Conservation (phyloP, 805 yeast genomes). For the Isabelozyma rhagii region DNA sequence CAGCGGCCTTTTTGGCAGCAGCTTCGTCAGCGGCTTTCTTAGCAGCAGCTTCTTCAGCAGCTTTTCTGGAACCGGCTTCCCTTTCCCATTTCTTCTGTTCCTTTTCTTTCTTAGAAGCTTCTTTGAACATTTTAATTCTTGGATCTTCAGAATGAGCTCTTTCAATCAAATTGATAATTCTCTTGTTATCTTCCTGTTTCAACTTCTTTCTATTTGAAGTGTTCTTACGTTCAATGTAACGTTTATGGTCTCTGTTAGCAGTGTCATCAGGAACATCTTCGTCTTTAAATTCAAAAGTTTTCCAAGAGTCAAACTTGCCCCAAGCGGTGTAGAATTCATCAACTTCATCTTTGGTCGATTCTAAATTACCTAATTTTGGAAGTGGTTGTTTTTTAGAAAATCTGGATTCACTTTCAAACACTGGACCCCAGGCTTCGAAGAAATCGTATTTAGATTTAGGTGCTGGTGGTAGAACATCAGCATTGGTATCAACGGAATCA, state of each 20-base stretch:
- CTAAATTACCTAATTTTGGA: constrained; percentile 70
- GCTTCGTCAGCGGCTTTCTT: constrained; percentile 86
- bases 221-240: constrained; percentile 97
- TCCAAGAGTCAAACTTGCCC: constrained; percentile 97
- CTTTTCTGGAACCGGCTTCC: constrained; percentile 96
- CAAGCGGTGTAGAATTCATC: constrained; percentile 88
- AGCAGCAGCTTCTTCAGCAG: constrained; percentile 86
- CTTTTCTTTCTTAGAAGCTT: constrained; percentile 90
- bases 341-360: constrained; percentile 74
- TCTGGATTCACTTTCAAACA: constrained; percentile 85
- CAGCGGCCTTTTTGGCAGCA: constrained; percentile 74
- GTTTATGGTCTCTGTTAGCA: constrained; percentile 98
- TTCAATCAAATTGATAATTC: constrained; percentile 81
- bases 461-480: constrained; percentile 79
- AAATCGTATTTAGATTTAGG: constrained; percentile 71
- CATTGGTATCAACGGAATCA: constrained; percentile 90
- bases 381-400: constrained; percentile 91
- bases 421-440: constrained; percentile 89
- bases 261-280: constrained; percentile 99
- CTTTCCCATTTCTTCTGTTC: constrained; percentile 95
- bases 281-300: constrained; percentile 95
- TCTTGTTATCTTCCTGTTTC: constrained; percentile 95
- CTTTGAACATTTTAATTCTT: constrained; percentile 89
- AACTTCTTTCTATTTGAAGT: constrained; percentile 94
- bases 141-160: constrained; percentile 91